Percentiles rank a stretch among this genome's conserved stretches.
phyloP scores from a whole-genome alignment of 352 stramenopile genomes.

The Pythium brachiatum region DNA sequence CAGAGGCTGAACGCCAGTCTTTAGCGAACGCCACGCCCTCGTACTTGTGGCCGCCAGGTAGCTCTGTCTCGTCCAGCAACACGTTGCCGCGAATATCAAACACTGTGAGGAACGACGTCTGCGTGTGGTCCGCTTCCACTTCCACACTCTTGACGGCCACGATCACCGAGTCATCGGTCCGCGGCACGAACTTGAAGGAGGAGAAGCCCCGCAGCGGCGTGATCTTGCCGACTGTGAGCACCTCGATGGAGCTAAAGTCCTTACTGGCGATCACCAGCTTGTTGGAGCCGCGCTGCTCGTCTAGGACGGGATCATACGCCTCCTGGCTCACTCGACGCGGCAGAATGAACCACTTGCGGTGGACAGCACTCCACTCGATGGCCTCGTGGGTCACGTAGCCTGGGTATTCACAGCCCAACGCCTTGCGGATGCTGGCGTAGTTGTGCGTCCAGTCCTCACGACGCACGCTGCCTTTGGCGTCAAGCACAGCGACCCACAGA shows the following conservation, averaged over 20 bases:
- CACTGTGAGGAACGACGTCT: conserved; percentile 92
- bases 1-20: conserved; percentile 44
- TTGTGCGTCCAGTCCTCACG: conserved; percentile 94
- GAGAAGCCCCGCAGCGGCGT: conserved; percentile 90
- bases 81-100: conserved; percentile 91
- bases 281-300: conserved; percentile 93
- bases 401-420: conserved; percentile 85
- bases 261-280: conserved; percentile 88
- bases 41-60: conserved; percentile 91
- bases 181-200: conserved; percentile 94
- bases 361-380: conserved; percentile 93
- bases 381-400: conserved; percentile 98
- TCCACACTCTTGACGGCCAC: conserved; percentile 94
- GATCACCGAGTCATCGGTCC: conserved; percentile 88
- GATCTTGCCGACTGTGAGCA: conserved; percentile 74
- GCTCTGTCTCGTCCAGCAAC: conserved; percentile 88
- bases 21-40: conserved; percentile 91
- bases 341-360: conserved; percentile 97
- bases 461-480: conserved; percentile 66
- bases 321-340: conserved; percentile 94
- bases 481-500: conserved; percentile 95
- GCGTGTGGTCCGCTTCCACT: conserved; percentile 84
- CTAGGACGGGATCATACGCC: conserved; percentile 94
- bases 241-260: conserved; percentile 85
- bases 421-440: conserved; percentile 93